Evolutionary conservation across 1,284 basidiomycete genomes (phyloP).

Genomic region (Trichosporon sp.): DNA sequence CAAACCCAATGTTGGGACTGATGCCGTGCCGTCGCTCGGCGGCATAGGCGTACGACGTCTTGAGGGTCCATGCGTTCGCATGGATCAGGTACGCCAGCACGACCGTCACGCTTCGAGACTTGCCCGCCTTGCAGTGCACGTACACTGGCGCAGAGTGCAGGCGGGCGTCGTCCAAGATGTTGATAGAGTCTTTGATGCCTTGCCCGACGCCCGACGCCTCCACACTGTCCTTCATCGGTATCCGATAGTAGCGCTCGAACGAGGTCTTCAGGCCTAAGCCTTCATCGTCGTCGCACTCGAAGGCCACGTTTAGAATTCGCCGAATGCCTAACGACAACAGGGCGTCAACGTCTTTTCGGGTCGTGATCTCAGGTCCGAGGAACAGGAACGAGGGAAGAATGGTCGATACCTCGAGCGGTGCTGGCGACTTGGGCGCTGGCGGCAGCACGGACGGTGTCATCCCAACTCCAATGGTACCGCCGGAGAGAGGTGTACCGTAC

Average conservation of each 20-base stretch:
- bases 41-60: conserved; percentile 86
- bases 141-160: conserved; percentile 85
- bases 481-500: conserved; percentile 9
- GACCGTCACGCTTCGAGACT: conserved; percentile 92
- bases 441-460: not conserved
- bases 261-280: conserved; percentile 66
- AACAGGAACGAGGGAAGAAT: conserved; percentile 89
- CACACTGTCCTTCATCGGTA: conserved; percentile 91
- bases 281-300: conserved; percentile 83
- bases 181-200: conserved; percentile 80
- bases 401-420: conserved; percentile 72
- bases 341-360: conserved; percentile 71
- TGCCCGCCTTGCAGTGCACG: conserved; percentile 95
- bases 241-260: conserved; percentile 80
- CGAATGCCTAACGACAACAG: conserved; percentile 76
- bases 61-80: conserved; percentile 91
- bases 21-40: conserved; percentile 86
- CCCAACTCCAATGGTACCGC: not conserved
- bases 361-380: conserved; percentile 84
- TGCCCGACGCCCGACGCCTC: conserved; percentile 88
- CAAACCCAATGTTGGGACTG: conserved; percentile 97
- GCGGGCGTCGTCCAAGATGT: conserved; percentile 85
- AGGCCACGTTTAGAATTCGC: conserved; percentile 86
- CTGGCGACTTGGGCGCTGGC: conserved; percentile 32
- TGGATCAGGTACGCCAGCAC: conserved; percentile 98